Conservation (phyloP, 208 protist genomes). For the Novymonas esmeraldas region DNA sequence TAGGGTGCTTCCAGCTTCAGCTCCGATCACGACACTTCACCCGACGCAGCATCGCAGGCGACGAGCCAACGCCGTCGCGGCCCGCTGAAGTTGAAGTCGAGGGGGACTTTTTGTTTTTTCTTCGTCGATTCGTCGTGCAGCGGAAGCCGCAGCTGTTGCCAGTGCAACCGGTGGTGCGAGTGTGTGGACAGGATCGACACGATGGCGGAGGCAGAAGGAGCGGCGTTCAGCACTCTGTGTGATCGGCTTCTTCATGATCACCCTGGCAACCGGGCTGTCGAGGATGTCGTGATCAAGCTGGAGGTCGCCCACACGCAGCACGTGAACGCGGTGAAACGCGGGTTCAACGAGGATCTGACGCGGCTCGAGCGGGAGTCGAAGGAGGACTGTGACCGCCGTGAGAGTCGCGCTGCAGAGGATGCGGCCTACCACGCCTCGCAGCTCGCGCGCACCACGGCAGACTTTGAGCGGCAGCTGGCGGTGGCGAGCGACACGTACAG, state of each 20-base stretch:
- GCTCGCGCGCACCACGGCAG: slow-evolving; percentile 22
- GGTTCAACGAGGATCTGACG: slow-evolving; percentile 41
- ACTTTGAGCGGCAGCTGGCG: slow-evolving; percentile 36
- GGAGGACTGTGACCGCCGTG: slow-evolving; percentile 28
- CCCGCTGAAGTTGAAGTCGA: no score
- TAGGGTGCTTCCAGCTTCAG: no score
- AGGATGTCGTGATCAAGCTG: slow-evolving; percentile 35
- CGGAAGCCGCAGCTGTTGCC: no score
- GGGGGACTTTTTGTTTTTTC: no score
- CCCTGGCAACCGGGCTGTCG: slow-evolving; percentile 21
- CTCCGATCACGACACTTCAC: no score
- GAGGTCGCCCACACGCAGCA: slow-evolving; percentile 41
- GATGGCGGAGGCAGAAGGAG: slow-evolving; percentile 15
- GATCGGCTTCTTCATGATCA: slow-evolving; percentile 30
- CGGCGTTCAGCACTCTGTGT: slow-evolving; percentile 32
- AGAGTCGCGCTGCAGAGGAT: slow-evolving; percentile 22
- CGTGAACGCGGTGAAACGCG: slow-evolving; percentile 40
- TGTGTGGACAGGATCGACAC: no score
- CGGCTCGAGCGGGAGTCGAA: slow-evolving; percentile 20
- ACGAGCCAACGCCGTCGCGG: no score
- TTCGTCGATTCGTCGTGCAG: no score
- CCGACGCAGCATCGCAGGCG: no score
- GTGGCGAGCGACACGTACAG: slow-evolving; percentile 25
- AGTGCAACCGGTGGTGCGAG: no score
- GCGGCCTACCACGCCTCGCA: slow-evolving; percentile 21